Base-by-base conservation (phyloP, 768 basidiomycete species). In the Pholiota molesta region DNA sequence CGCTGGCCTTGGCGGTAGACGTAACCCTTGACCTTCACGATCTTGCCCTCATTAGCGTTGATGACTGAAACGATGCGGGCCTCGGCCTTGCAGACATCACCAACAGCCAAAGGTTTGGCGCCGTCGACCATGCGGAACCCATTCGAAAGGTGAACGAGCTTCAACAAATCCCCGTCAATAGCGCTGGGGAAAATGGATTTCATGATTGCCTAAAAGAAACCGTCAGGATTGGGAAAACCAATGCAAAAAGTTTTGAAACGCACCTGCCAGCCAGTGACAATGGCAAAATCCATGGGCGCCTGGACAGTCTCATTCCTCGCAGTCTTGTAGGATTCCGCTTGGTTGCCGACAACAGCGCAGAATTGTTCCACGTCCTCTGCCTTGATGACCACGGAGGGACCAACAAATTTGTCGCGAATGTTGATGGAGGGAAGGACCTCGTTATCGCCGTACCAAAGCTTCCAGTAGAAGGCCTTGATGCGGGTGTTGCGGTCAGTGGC, bases 391-490 rank as follows among this genome's bases (percentile, higher is more conserved):
- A 95, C 91, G 74, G 94, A 90, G 2, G 93, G 95, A 23, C 95
- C 91, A 57, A 86, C 84, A 78, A 98, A 97, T 14, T 84, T 90
- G 65, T 92, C 91, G 54, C 84, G 85, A 57, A 97, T 82, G 68
- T 89, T 84, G 63, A 99, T 87, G n/a, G 83, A 75, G 10, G 95
- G 92, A 26, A 98, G 81, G 1, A 73, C 74, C 67, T 90, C 85
- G 63, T 92, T 80, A 70, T 95, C 94, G 39, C 97, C 95, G 73
- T 95, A 97, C 97, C 97, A 99, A 35, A 99, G 78, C 73, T 89
- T 89, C 97, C 97, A 99, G 81, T 99, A 99, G 73, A 99, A 99
- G 68, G 91, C 86, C 78, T 97, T 99, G 79, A 99, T 96, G 63
- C 92, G 87, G 58, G 81, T 81, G 78, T 97, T 99, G 67, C 96